phyloP scores from a whole-genome alignment of 2,329 filamentous ascomycete genomes.

The Aspergillus spinulosporus region DNA sequence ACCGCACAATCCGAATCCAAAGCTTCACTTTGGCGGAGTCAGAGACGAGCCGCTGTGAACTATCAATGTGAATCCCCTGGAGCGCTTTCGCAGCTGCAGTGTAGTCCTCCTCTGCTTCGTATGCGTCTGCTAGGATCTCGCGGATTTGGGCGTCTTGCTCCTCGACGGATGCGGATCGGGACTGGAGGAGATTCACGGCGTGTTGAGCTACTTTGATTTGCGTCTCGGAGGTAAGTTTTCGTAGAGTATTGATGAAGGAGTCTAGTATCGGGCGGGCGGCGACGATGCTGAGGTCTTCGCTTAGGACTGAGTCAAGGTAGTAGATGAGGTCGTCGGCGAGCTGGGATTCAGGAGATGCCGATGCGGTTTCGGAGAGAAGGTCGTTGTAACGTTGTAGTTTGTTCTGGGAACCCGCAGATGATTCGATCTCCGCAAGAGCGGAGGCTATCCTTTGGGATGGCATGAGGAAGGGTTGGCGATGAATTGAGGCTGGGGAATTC shows the following conservation, averaged over 20 bases:
- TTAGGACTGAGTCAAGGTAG: constrained; percentile 69
- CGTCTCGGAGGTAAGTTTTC: constrained; percentile 56
- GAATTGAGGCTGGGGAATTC: not conserved
- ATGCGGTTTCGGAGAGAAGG: constrained; percentile 58
- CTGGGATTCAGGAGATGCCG: constrained; percentile 46
- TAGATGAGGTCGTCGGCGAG: constrained; percentile 64
- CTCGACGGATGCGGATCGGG: constrained; percentile 72
- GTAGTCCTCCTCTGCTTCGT: constrained; percentile 81
- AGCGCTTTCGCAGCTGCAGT: constrained; percentile 73
- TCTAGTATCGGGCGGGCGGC: constrained; percentile 69
- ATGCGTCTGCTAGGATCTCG: constrained; percentile 76
- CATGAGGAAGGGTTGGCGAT: constrained; percentile 36
- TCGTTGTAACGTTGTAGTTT: constrained; percentile 59
- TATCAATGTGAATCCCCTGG: constrained; percentile 83
- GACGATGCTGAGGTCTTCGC: constrained; percentile 72
- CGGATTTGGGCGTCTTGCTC: constrained; percentile 81
- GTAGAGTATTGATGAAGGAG: constrained; percentile 65
- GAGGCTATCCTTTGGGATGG: constrained; percentile 52
- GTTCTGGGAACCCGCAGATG: constrained; percentile 48
- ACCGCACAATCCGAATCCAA: constrained; percentile 92
- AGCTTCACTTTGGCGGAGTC: constrained; percentile 79
- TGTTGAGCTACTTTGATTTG: constrained; percentile 75
- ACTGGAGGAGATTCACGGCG: constrained; percentile 66
- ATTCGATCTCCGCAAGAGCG: constrained; percentile 53
- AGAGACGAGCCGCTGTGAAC: constrained; percentile 78